Conservation (phyloP, 139 green algal species). For the Asterochloris sp. region DNA sequence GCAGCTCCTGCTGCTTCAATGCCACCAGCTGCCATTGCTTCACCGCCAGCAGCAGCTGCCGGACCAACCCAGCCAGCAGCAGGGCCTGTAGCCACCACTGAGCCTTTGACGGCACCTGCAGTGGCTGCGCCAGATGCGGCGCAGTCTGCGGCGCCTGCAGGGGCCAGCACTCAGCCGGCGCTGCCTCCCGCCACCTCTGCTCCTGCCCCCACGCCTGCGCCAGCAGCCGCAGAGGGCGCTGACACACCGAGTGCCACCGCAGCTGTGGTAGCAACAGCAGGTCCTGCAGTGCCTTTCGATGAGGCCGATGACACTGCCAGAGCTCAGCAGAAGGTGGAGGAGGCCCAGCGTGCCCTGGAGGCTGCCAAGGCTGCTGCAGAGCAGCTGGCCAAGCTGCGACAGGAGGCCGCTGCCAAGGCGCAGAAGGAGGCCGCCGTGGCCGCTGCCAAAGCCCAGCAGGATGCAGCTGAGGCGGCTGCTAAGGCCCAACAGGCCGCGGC, state of each 20-base stretch:
- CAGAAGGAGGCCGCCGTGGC: neutral
- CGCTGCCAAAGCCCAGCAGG: neutral
- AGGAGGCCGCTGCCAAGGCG: constrained; percentile 9
- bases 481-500: constrained; percentile 4
- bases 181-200: too few species aligned
- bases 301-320: neutral
- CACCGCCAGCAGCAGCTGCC: neutral
- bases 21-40: neutral
- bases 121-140: too few species aligned
- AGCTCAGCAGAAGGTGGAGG: too few species aligned
- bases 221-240: too few species aligned
- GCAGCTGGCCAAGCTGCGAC: constrained; percentile 7
- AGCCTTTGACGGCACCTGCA: neutral
- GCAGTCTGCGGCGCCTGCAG: too few species aligned
- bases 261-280: neutral
- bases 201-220: too few species aligned
- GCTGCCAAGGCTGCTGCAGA: constrained; percentile 1
- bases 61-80: neutral
- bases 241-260: too few species aligned
- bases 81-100: neutral
- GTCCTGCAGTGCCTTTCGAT: neutral
- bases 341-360: too few species aligned
- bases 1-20: neutral
- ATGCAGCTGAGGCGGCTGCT: neutral
- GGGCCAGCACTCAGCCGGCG: too few species aligned